These are phyloP conservation scores for Pisolithus tinctorius DNA, from an alignment of 768 basidiomycete species.

Conservation along the genomic window DNA sequence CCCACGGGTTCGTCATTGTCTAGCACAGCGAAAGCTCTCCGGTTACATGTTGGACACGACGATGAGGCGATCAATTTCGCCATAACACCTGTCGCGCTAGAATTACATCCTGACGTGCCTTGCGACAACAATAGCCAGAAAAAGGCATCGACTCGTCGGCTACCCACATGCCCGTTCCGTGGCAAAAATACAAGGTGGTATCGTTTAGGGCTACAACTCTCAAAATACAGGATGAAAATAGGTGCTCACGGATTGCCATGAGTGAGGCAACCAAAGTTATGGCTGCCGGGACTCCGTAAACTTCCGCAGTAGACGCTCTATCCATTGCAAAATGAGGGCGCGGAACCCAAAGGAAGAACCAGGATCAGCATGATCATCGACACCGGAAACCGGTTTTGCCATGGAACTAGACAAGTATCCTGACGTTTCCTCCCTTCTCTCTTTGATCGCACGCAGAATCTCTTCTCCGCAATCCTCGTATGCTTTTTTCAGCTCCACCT, in stretches of 20 bases:
- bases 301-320: slow-evolving; percentile 10
- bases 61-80: background rate
- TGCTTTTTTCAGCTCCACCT: slow-evolving; percentile 49
- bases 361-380: slow-evolving; percentile 1
- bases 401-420: background rate
- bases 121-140: slow-evolving; percentile 15
- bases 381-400: slow-evolving; percentile 4
- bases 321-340: slow-evolving; percentile 24
- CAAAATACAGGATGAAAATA: background rate
- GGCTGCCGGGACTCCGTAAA: background rate
- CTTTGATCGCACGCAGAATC: slow-evolving; percentile 37
- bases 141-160: slow-evolving; percentile 9
- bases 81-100: slow-evolving; percentile 1
- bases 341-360: slow-evolving; percentile 16
- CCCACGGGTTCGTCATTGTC: slow-evolving; percentile 4
- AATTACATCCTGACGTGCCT: slow-evolving; percentile 10
- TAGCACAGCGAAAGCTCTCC: background rate
- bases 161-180: slow-evolving; percentile 4
- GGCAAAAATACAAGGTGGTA: slow-evolving; percentile 1
- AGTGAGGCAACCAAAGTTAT: background rate
- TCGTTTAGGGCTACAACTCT: slow-evolving; percentile 5
- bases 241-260: slow-evolving; percentile 2
- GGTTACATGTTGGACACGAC: background rate
- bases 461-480: slow-evolving; percentile 48
- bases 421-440: slow-evolving; percentile 12